Percentiles rank a stretch among this genome's conserved stretches.
Conservation (phyloP, 257 asterid species). For the Cruciata laevipes region DNA sequence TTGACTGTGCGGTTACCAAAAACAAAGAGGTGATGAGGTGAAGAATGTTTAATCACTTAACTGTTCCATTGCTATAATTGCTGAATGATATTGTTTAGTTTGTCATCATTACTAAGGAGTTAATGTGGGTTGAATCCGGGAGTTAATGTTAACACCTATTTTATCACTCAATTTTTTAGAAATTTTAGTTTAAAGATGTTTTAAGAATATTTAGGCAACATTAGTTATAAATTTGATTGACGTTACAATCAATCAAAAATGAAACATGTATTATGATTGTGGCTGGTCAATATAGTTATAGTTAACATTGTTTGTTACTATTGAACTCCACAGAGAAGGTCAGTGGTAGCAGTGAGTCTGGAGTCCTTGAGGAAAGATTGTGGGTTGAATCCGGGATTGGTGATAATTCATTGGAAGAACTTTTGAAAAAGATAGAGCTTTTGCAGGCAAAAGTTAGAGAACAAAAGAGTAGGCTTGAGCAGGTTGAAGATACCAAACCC, state of each 20-base stretch:
- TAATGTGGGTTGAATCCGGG: too few relatives aligned
- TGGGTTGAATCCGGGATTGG: conserved; percentile 29
- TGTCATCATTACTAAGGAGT: background rate
- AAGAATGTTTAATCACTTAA: too few relatives aligned
- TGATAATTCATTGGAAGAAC: conserved; percentile 30
- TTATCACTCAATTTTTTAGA: background rate
- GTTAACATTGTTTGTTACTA: background rate
- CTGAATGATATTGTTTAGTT: background rate
- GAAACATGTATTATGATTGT: background rate
- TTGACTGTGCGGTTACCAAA: too few relatives aligned
- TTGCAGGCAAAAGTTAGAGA: conserved; percentile 37
- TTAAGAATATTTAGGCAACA: background rate
- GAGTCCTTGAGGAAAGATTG: conserved; percentile 32
- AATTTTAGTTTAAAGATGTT: background rate
- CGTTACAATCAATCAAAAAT: too few relatives aligned
- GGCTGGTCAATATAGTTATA: background rate
- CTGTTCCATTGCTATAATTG: background rate
- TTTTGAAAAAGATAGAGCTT: conserved; percentile 41
- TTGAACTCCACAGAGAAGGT: conserved; percentile 23
- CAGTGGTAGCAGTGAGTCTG: conserved; percentile 29
- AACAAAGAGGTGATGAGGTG: background rate
- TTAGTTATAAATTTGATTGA: background rate
- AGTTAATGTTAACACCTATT: background rate
- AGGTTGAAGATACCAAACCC: conserved; percentile 45
- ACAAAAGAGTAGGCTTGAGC: conserved; percentile 38